Conservation (phyloP, 1,139 yeast genomes). For the Nakaseomyces kungkrabaensis region DNA sequence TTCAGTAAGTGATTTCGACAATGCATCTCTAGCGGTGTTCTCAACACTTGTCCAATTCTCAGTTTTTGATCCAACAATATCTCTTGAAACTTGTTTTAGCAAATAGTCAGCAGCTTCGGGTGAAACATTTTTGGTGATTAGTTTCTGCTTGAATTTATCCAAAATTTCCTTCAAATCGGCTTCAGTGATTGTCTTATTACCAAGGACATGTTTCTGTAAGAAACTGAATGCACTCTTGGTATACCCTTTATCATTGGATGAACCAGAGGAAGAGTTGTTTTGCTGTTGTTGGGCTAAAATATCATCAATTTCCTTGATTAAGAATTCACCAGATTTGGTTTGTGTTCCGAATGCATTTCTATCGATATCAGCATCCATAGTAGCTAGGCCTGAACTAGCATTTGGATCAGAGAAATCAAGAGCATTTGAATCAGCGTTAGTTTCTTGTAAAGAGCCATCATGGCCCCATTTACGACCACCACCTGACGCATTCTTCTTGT, state of each 20-base stretch:
- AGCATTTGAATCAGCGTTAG: conserved; percentile 29
- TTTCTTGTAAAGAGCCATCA: conserved; percentile 41
- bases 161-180: conserved; percentile 48
- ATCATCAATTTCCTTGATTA: conserved; percentile 29
- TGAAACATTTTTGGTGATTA: conserved; percentile 41
- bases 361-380: conserved; percentile 29
- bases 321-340: conserved; percentile 25
- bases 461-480: conserved; percentile 35
- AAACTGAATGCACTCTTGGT: conserved; percentile 41
- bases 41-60: conserved; percentile 56
- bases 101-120: conserved; percentile 52
- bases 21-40: conserved; percentile 51
- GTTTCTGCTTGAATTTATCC: conserved; percentile 42
- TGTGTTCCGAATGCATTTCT: conserved; percentile 38
- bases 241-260: conserved; percentile 18
- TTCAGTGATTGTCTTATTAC: conserved; percentile 47
- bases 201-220: conserved; percentile 42
- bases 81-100: conserved; percentile 48
- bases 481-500: conserved; percentile 6
- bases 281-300: conserved; percentile 17
- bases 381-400: conserved; percentile 11
- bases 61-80: conserved; percentile 55
- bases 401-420: conserved; percentile 39
- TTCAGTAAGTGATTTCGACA: conserved; percentile 68
- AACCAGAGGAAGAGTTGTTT: conserved; percentile 31